Evolutionary conservation across 352 stramenopile species (phyloP).

Genomic region (Hyaloperonospora brassicae): DNA sequence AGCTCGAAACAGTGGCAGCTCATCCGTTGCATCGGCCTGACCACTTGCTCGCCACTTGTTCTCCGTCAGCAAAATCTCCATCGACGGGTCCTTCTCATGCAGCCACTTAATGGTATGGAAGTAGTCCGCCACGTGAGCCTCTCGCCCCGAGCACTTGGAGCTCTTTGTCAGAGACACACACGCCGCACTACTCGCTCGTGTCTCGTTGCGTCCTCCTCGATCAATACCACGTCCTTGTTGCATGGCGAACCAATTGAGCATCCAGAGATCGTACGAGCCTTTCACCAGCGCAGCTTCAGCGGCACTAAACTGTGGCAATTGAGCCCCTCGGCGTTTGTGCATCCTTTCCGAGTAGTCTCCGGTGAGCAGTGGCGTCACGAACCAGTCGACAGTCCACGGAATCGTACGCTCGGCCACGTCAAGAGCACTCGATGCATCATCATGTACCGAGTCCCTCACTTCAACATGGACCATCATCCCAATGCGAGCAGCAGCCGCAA

Average conservation of each 20-base stretch:
- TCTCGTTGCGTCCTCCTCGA: conserved; percentile 41
- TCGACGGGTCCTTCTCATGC: conserved; percentile 37
- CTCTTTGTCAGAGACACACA: conserved; percentile 16
- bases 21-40: conserved; percentile 39
- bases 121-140: conserved; percentile 43
- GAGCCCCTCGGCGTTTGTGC: conserved; percentile 58
- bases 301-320: conserved; percentile 82
- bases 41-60: conserved; percentile 59
- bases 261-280: conserved; percentile 89
- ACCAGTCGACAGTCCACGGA: conserved; percentile 89
- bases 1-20: conserved; percentile 50
- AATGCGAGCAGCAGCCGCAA: conserved; percentile 61
- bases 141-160: no score
- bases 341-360: conserved; percentile 91
- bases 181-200: conserved; percentile 47
- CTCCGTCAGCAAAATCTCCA: conserved; percentile 55
- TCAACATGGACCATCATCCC: conserved; percentile 90
- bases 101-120: conserved; percentile 61
- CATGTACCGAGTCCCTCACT: conserved; percentile 64
- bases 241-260: conserved; percentile 89
- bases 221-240: conserved; percentile 38
- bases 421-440: no score
- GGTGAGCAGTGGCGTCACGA: conserved; percentile 84
- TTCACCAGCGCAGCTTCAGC: conserved; percentile 67
- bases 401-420: conserved; percentile 44